Base-by-base conservation (phyloP, 75 land plant genomes). In the Cunninghamia lanceolata region DNA sequence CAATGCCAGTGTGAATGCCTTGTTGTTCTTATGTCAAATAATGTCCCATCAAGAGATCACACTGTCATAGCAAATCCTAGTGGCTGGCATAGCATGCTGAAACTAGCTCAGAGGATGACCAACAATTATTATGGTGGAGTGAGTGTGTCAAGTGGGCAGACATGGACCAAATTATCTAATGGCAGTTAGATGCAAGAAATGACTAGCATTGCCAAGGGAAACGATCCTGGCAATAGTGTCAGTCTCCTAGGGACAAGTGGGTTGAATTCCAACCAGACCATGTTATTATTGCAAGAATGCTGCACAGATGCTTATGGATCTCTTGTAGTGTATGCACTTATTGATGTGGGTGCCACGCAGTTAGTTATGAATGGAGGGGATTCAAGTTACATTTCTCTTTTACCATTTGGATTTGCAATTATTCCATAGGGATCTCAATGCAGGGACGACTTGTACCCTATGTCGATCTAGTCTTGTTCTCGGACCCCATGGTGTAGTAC, bases 91-190 rank as follows among this genome's bases (percentile, higher is more conserved):
- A 82, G 88, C 50, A 59, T 89, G 80, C 71, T 89, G 66, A 89
- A 89, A 63, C 82, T 89, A 34, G 88, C 90, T 4, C 85, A 89
- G 46, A 75, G 88, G 36, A 86, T 89, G 90, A 86, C 88, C 10
- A 83, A 59, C 32, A 70, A 83, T 34, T 45, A 45, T 45, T 45
- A 9, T 45, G 47, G 47, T 45, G 47, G 47, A 9, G 47, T 45
- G 47, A 45, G 47, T 56, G 19, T 3, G 2, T 56, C 63, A 7
- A 56, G 14, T 13, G 63, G 19, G 47, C 4, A 56, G 13, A 90
- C 94, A 95, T 96, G 98, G 98, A 95, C 94, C 80, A 95, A 93
- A 4, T 93, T 95, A 25, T 95, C 97, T 13, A 94, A 93, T 88
- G 93, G 94, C 40, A 94, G 95, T 17, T 74, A 90, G 11, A 94